A percentile compares a stretch with the other conserved stretches of the same genome.
These are phyloP conservation scores for Neonectria faginata DNA, from an alignment of 2,329 filamentous ascomycete species.

Conservation along the genomic window DNA sequence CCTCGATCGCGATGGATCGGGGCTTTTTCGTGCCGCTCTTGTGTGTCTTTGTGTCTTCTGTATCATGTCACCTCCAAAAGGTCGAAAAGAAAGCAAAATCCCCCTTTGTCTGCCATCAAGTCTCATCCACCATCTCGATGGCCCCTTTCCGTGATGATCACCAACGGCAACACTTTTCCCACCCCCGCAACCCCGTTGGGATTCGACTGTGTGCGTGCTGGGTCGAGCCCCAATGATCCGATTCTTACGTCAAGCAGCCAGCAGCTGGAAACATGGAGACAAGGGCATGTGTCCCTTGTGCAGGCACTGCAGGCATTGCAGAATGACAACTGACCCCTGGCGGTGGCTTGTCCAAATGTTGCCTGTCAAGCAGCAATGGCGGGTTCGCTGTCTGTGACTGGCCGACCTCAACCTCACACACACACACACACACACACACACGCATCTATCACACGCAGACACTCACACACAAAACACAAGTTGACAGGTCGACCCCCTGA, in stretches of 20 bases:
- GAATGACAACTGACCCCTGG: constrained; percentile 8
- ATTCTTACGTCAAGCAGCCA: constrained; percentile 24
- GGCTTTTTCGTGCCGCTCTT: background rate
- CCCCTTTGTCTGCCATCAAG: background rate
- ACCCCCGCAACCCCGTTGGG: background rate
- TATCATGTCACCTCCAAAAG: background rate
- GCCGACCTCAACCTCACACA: background rate
- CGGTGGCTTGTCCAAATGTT: background rate
- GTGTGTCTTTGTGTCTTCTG: background rate
- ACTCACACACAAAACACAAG: background rate
- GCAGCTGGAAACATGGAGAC: background rate
- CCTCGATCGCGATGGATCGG: background rate
- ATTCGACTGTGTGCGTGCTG: background rate
- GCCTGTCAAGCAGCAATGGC: background rate
- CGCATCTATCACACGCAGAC: background rate
- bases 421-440: background rate
- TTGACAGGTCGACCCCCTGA: background rate
- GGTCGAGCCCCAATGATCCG: constrained; percentile 6
- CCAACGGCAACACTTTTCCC: background rate
- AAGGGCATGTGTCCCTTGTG: background rate
- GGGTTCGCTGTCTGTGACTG: background rate
- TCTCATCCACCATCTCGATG: constrained; percentile 1
- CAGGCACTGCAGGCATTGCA: background rate
- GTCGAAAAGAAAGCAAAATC: background rate
- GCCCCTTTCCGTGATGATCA: background rate